Conservation (phyloP, 305 asterid genomes). For the Plantago coronopus region DNA sequence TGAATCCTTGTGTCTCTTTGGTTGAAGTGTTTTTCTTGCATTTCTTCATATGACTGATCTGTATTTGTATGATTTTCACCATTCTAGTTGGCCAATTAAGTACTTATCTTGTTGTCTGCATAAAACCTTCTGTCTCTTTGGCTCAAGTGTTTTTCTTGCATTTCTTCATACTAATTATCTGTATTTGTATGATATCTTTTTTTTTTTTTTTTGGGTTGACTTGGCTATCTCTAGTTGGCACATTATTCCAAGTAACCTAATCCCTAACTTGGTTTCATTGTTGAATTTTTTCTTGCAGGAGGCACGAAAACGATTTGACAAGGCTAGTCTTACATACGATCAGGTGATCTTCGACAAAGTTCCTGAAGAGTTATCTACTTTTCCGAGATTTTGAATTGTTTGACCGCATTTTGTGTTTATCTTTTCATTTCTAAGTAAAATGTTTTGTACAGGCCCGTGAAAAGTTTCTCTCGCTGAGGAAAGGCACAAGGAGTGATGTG, state of each 20-base stretch:
- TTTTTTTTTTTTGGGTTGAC: too few relatives aligned
- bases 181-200: background rate
- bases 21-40: background rate
- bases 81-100: background rate
- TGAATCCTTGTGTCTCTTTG: conserved; percentile 3
- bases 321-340: conserved; percentile 94
- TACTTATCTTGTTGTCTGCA: background rate
- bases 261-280: background rate
- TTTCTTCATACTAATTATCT: too few relatives aligned
- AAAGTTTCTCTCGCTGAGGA: conserved; percentile 86
- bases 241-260: background rate
- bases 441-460: conserved; percentile 76
- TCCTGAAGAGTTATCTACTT: background rate
- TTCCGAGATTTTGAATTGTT: background rate
- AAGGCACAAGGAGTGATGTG: conserved; percentile 87
- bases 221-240: too few relatives aligned
- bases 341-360: conserved; percentile 51
- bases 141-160: background rate
- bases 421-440: conserved; percentile 19
- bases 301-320: conserved; percentile 94
- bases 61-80: conserved; percentile 1
- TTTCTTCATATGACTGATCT: too few relatives aligned
- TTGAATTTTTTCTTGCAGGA: conserved; percentile 60
- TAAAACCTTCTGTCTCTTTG: conserved; percentile 3
- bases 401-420: conserved; percentile 5